phyloP scores from a whole-genome alignment of 768 basidiomycete species.

The Dioszegia crocea region DNA sequence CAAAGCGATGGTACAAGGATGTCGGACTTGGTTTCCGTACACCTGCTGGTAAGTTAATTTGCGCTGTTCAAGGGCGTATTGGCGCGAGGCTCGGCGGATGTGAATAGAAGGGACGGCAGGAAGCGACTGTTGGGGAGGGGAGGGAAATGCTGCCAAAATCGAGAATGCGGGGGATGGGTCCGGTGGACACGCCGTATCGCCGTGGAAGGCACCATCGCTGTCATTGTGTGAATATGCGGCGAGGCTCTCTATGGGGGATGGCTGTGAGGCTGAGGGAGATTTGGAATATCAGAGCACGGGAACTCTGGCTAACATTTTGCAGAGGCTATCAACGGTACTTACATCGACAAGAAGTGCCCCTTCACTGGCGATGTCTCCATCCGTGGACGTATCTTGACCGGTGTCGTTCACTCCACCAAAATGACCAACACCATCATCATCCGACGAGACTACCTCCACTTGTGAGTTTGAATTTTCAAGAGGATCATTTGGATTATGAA shows the following conservation, averaged over 20 bases:
- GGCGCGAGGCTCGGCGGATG: no score
- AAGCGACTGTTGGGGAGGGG: no score
- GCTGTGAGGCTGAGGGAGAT: no score
- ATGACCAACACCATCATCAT: conserved; percentile 99
- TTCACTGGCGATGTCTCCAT: conserved; percentile 97
- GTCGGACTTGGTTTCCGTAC: conserved; percentile 96
- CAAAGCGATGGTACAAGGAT: conserved; percentile 99
- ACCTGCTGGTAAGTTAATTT: conserved; percentile 58
- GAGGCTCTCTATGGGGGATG: no score
- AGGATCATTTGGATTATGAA: not conserved
- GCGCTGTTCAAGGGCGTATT: no score
- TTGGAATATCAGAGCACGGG: no score
- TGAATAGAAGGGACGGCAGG: not conserved
- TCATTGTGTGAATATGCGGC: no score
- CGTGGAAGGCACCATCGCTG: no score
- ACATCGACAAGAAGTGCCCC: conserved; percentile 99
- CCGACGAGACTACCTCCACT: conserved; percentile 58
- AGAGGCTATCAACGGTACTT: conserved; percentile 92
- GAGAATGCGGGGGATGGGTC: no score
- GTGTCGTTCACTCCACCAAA: conserved; percentile 96
- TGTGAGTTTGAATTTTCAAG: conserved; percentile 21
- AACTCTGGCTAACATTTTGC: conserved; percentile 12
- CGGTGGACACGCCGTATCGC: no score
- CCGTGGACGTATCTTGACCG: conserved; percentile 96
- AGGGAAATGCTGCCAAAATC: no score